Conservation (phyloP, 768 basidiomycete genomes). For the Tulasnella sp. region DNA sequence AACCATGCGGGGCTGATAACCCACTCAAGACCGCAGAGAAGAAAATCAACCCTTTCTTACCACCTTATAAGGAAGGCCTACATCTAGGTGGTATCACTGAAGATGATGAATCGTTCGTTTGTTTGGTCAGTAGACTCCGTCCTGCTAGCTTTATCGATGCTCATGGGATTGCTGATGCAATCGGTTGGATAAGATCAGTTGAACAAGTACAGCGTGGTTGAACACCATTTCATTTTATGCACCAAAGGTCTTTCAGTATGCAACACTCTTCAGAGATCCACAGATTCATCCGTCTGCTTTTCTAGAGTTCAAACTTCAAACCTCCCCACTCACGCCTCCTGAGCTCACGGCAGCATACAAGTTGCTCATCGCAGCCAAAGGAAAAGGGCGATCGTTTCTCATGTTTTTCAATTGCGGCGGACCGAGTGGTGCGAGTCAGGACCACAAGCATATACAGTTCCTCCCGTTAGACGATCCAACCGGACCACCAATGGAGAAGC, state of each 20-base stretch:
- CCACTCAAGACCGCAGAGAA: constrained; percentile 25
- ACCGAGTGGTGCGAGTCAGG: constrained; percentile 77
- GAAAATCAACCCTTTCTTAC: constrained; percentile 63
- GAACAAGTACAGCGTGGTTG: constrained; percentile 79
- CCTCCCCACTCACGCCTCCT: constrained; percentile 63
- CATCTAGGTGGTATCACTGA: constrained; percentile 64
- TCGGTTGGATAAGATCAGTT: constrained; percentile 35
- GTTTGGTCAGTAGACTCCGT: constrained; percentile 44
- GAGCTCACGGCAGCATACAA: constrained; percentile 70
- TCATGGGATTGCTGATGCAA: background rate
- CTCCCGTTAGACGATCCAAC: constrained; percentile 45
- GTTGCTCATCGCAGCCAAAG: constrained; percentile 58
- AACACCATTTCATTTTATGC: constrained; percentile 76
- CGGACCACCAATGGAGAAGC: constrained; percentile 66
- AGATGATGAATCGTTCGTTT: constrained; percentile 49
- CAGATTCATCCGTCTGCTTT: no score
- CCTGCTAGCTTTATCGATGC: background rate
- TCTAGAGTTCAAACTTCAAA: constrained; percentile 64
- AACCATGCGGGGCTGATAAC: constrained; percentile 34
- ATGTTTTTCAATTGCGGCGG: constrained; percentile 92
- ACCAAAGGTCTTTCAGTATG: constrained; percentile 49
- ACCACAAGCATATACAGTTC: constrained; percentile 87
- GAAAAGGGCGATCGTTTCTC: constrained; percentile 48
- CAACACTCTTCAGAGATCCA: background rate
- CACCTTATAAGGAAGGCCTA: constrained; percentile 71